phyloP scores from a whole-genome alignment of 1,139 yeast genomes.

The Debaryomyces robertsiae region DNA sequence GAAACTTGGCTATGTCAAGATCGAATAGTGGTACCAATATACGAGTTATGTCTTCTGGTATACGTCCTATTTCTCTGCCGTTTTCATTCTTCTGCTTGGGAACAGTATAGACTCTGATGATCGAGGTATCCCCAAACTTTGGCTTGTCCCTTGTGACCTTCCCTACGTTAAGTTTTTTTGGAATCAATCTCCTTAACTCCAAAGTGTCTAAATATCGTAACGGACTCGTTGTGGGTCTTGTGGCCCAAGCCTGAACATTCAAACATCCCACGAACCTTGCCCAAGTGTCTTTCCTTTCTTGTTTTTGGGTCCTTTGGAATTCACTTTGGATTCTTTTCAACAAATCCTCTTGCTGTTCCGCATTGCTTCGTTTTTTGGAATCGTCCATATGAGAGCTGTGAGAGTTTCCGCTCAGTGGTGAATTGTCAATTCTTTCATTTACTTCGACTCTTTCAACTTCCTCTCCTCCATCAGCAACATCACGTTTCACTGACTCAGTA shows the following conservation, averaged over 20 bases:
- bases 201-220: constrained; percentile 54
- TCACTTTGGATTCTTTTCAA: constrained; percentile 19
- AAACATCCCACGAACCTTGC: constrained; percentile 64
- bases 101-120: constrained; percentile 35
- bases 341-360: constrained; percentile 15
- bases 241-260: constrained; percentile 80
- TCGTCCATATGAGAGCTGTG: constrained; percentile 6
- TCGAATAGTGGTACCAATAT: constrained; percentile 69
- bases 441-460: constrained; percentile 12
- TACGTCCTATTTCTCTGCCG: constrained; percentile 70
- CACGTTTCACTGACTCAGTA: too few relatives aligned
- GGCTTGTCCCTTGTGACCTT: constrained; percentile 24
- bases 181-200: constrained; percentile 35
- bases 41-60: constrained; percentile 73
- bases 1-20: constrained; percentile 55
- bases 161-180: constrained; percentile 24
- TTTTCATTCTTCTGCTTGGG: constrained; percentile 22
- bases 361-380: constrained; percentile 8
- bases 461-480: too few relatives aligned
- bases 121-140: constrained; percentile 29
- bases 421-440: constrained; percentile 10
- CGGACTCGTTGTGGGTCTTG: constrained; percentile 65
- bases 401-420: constrained; percentile 14
- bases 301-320: constrained; percentile 18
- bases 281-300: constrained; percentile 23